Base-by-base conservation (phyloP, 495 filamentous ascomycete genomes). In the Aspergillus wentii region DNA sequence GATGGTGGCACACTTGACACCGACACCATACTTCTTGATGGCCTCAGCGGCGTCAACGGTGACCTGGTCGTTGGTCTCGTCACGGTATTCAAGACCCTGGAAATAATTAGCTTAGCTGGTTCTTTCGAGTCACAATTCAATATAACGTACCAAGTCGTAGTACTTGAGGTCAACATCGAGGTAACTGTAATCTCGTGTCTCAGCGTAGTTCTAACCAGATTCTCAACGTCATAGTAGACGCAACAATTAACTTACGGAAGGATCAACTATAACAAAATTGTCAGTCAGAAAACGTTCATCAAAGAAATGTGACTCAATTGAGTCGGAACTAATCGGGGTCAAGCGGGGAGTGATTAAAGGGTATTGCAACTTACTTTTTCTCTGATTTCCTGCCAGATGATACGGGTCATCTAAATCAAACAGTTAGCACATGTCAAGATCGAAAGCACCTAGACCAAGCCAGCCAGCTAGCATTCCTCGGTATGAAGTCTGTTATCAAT, bases 1-100 rank as follows among this genome's bases (percentile, higher is more conserved):
- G 70, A 98, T 98, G 57, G 92, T 98, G 40, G 92, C 92, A 66
- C 92, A 98, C 76, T 98, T 98, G 65, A 98, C 88, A 64, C 92
- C 92, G 35, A 98, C 92, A 34, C 82, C 85, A 75, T 97, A 95
- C 75, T 95, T 94, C 76, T 95, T 88, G 70, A 96, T 96, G 18
- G 92, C 92, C 69, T 95, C 90, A 29, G 92, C 92, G 36, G 89
- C 83, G 54, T 97, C 91, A 47, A 86, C 52, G 35, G 92, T 98
- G 62, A 98, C 90, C 70, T 95, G 72, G 64, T 98, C 92, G 54
- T 94, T 81, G 56, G 92, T 98, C 74, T 94, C 61, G 58, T 98
- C 90, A 59, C 92, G 86, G 74, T 94, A 94, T 62, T 87, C 83
- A 22, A 98, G 79, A 43, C 92, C 92, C 75, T 78, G 34, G 19